Percentiles rank a stretch among this genome's conserved stretches.
Evolutionary conservation across 2,329 filamentous ascomycete species (phyloP).

Genomic region (Aspergillus neotritici): DNA sequence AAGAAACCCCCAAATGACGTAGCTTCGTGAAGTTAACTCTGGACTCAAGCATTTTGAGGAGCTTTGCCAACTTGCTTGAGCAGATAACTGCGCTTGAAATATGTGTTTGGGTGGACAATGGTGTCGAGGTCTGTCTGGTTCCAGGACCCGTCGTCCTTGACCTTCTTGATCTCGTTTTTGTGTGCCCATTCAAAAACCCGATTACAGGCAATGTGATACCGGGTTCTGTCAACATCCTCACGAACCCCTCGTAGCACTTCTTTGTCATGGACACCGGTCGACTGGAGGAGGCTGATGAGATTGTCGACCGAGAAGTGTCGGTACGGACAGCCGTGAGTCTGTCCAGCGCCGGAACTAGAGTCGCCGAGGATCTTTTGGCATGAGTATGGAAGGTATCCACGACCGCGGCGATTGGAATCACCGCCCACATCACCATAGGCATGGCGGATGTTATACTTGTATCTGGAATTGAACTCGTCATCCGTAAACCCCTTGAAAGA

Average conservation of each 20-base stretch:
- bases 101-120: slow-evolving; percentile 94
- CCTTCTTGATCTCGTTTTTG: slow-evolving; percentile 68
- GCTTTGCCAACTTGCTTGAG: slow-evolving; percentile 68
- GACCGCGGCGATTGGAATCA: slow-evolving; percentile 76
- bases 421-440: slow-evolving; percentile 91
- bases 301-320: slow-evolving; percentile 88
- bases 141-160: slow-evolving; percentile 68
- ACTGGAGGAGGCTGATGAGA: slow-evolving; percentile 67
- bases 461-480: slow-evolving; percentile 95
- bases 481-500: slow-evolving; percentile 83
- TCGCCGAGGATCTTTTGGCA: slow-evolving; percentile 95
- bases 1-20: slow-evolving; percentile 20
- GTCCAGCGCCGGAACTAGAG: slow-evolving; percentile 75
- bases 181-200: slow-evolving; percentile 87
- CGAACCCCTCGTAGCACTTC: slow-evolving; percentile 73
- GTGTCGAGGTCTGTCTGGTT: slow-evolving; percentile 77
- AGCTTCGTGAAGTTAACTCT: slow-evolving; percentile 45
- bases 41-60: slow-evolving; percentile 40
- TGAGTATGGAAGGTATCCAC: slow-evolving; percentile 84
- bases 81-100: slow-evolving; percentile 90
- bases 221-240: slow-evolving; percentile 81
- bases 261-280: slow-evolving; percentile 72
- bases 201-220: slow-evolving; percentile 95
- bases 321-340: slow-evolving; percentile 95
- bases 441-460: slow-evolving; percentile 96